These are phyloP conservation scores for Fusarium secorum DNA, from an alignment of 2,329 filamentous ascomycete genomes.

Conservation along the genomic window DNA sequence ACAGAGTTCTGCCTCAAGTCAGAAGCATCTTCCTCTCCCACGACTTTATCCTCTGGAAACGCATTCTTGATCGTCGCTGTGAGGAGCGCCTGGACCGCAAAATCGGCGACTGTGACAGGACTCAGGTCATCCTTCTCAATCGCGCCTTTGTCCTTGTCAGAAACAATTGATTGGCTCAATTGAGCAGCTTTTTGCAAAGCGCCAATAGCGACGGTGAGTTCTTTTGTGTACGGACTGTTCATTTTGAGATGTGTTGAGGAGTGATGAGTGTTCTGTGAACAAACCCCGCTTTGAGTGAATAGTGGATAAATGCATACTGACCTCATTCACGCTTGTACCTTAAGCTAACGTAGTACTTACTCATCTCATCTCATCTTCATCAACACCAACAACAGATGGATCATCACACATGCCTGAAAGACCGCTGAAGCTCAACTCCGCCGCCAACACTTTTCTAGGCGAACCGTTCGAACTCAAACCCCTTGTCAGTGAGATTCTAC, in stretches of 20 bases:
- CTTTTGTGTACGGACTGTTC: slow-evolving; percentile 53
- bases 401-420: slow-evolving; percentile 36
- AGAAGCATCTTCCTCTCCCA: slow-evolving; percentile 64
- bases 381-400: slow-evolving; percentile 17
- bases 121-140: slow-evolving; percentile 63
- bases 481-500: slow-evolving; percentile 58
- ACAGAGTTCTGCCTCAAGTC: slow-evolving; percentile 54
- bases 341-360: neutral
- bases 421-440: slow-evolving; percentile 35
- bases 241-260: slow-evolving; percentile 43
- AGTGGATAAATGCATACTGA: slow-evolving; percentile 41
- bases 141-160: slow-evolving; percentile 57
- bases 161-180: slow-evolving; percentile 59
- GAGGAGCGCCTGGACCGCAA: slow-evolving; percentile 65
- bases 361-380: neutral
- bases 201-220: slow-evolving; percentile 54
- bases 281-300: slow-evolving; percentile 39
- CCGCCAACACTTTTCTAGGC: slow-evolving; percentile 39
- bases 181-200: slow-evolving; percentile 56
- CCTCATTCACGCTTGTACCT: slow-evolving; percentile 10
- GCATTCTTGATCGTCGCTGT: slow-evolving; percentile 57
- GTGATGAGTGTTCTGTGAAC: neutral
- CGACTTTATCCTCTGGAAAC: slow-evolving; percentile 61
- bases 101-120: slow-evolving; percentile 67
- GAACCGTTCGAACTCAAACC: slow-evolving; percentile 46